A percentile compares a stretch with the other conserved stretches of the same genome.
Conservation (phyloP, 78 protist species). For the Chrysochromulina parva region DNA sequence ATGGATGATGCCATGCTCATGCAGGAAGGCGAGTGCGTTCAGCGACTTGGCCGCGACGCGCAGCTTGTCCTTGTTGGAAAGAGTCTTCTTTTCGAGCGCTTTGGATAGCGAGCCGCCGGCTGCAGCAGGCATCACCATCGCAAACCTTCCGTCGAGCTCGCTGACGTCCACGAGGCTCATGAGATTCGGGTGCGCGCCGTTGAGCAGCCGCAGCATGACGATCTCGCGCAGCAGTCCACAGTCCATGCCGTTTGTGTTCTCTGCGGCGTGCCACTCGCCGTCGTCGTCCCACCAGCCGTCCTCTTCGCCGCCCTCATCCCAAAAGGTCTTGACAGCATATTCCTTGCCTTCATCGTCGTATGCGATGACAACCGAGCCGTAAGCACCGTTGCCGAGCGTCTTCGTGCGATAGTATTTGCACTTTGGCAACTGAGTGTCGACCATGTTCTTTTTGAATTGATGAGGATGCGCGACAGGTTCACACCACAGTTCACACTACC, state of each 20-base stretch:
- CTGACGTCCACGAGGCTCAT: neutral
- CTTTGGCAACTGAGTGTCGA: too few relatives aligned
- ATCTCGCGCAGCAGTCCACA: conserved; percentile 6
- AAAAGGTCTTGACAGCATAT: neutral
- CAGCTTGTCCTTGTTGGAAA: neutral
- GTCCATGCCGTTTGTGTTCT: neutral
- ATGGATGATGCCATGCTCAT: conserved; percentile 19
- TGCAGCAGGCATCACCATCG: neutral
- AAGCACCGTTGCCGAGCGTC: conserved; percentile 11
- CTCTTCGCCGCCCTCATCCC: neutral
- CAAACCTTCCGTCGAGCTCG: neutral
- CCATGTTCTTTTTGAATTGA: too few relatives aligned
- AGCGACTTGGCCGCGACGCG: neutral
- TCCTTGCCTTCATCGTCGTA: neutral
- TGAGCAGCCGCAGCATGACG: neutral
- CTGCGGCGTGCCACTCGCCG: neutral
- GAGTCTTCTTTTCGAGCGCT: neutral
- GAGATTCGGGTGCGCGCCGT: conserved; percentile 18
- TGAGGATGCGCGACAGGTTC: too few relatives aligned
- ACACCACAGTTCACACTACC: too few relatives aligned
- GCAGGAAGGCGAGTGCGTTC: neutral
- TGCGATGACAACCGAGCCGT: conserved; percentile 12
- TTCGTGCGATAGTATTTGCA: neutral
- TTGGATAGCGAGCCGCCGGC: neutral
- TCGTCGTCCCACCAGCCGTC: neutral